These are phyloP conservation scores for Pseudocercospora eumusae DNA, from an alignment of 2,329 filamentous ascomycete species.

Conservation along the genomic window DNA sequence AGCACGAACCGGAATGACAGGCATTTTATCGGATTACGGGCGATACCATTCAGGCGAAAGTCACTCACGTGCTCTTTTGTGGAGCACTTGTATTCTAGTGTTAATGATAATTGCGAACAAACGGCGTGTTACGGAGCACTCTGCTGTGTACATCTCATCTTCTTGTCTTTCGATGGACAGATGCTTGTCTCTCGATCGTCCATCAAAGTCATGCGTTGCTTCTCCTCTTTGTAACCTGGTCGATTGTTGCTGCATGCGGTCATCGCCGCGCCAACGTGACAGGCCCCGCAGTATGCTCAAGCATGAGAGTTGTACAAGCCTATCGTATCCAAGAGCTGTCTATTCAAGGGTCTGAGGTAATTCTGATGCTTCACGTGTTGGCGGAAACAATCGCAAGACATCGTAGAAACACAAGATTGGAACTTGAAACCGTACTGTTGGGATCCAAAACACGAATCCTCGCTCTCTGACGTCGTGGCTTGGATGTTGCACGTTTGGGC, in stretches of 20 bases:
- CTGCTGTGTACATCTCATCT: not conserved
- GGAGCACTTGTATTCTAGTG: slow-evolving; percentile 29
- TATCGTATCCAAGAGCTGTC: not conserved
- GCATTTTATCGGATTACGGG: slow-evolving; percentile 22
- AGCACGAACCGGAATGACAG: slow-evolving; percentile 26
- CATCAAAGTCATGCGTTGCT: slow-evolving; percentile 4
- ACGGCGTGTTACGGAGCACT: slow-evolving; percentile 6
- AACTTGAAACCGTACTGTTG: slow-evolving; percentile 1
- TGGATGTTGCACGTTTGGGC: slow-evolving; percentile 7
- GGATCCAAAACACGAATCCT: not conserved
- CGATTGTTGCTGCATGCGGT: not conserved
- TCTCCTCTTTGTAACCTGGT: slow-evolving; percentile 9
- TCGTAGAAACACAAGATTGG: slow-evolving; percentile 1
- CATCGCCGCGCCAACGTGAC: slow-evolving; percentile 7
- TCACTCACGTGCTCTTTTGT: slow-evolving; percentile 19
- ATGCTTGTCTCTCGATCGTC: not conserved
- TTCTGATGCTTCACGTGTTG: slow-evolving; percentile 5
- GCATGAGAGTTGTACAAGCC: not conserved
- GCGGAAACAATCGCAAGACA: not conserved
- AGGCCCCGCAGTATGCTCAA: not conserved
- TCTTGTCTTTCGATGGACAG: not conserved
- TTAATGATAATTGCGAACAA: slow-evolving; percentile 30
- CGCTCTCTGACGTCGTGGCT: slow-evolving; percentile 5
- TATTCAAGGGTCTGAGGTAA: slow-evolving; percentile 5
- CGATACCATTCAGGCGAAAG: slow-evolving; percentile 28